These are phyloP conservation scores for Sporobolomyces roseus DNA, from an alignment of 768 basidiomycete genomes.

Conservation along the genomic window DNA sequence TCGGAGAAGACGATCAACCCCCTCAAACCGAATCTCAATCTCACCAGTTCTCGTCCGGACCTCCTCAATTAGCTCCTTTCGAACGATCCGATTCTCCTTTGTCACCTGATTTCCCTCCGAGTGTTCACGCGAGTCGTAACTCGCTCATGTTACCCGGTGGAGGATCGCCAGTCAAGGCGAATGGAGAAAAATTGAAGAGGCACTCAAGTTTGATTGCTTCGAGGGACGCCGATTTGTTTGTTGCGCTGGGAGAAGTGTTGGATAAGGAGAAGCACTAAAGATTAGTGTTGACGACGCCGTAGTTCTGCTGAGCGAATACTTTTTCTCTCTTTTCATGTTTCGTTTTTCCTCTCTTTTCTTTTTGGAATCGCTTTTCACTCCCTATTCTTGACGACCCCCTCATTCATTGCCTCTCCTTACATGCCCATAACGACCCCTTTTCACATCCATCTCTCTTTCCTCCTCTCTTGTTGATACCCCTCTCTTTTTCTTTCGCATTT, in stretches of 20 bases:
- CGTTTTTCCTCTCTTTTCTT: too few species aligned
- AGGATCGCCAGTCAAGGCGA: background rate
- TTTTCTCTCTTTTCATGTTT: too few species aligned
- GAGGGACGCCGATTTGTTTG: conserved; percentile 37
- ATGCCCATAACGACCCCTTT: background rate
- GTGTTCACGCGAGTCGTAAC: background rate
- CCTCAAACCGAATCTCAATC: background rate
- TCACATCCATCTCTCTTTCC: background rate
- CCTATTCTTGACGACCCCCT: background rate
- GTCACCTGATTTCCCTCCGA: conserved; percentile 16
- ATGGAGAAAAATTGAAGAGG: conserved; percentile 26
- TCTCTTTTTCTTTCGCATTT: background rate
- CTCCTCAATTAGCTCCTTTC: conserved; percentile 30
- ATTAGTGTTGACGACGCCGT: too few species aligned
- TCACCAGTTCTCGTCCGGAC: too few species aligned
- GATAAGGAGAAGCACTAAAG: conserved; percentile 13
- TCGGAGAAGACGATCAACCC: conserved; percentile 9
- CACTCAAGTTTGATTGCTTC: conserved; percentile 33
- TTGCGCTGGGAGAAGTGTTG: conserved; percentile 38
- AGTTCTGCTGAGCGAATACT: too few species aligned
- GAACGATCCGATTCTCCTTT: conserved; percentile 24
- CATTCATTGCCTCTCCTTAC: background rate
- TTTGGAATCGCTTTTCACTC: background rate
- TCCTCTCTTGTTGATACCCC: background rate
- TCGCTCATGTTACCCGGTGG: background rate